A percentile compares a stretch with the other conserved stretches of the same genome.
These are phyloP conservation scores for Boletus tomentosulus DNA, from an alignment of 768 basidiomycete species.

Conservation along the genomic window DNA sequence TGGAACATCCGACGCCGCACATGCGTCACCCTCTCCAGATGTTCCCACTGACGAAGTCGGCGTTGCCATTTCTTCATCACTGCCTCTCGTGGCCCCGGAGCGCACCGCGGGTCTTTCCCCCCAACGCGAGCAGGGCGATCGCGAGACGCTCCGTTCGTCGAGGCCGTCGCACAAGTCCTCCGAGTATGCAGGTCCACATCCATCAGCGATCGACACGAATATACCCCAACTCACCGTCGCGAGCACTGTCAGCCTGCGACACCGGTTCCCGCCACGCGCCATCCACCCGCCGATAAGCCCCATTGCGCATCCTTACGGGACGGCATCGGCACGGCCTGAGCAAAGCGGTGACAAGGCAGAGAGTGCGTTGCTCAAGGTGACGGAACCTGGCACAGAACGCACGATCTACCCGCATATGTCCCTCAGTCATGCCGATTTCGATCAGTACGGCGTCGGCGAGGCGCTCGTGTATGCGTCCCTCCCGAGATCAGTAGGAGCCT, in stretches of 20 bases:
- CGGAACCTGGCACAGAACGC: background rate
- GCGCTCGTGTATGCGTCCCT: slow-evolving; percentile 48
- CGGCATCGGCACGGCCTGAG: background rate
- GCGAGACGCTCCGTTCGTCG: slow-evolving; percentile 6
- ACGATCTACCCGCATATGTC: slow-evolving; percentile 20
- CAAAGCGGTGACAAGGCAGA: background rate
- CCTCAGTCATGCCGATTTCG: slow-evolving; percentile 31
- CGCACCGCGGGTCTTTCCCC: slow-evolving; percentile 33
- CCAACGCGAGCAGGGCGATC: background rate
- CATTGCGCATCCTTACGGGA: slow-evolving; percentile 30
- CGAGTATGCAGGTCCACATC: slow-evolving; percentile 41
- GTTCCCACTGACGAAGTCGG: slow-evolving; percentile 33
- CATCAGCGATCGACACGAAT: slow-evolving; percentile 26
- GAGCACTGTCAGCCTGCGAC: slow-evolving; percentile 33
- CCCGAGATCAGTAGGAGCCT: background rate
- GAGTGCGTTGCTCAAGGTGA: background rate
- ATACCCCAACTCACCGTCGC: slow-evolving; percentile 11
- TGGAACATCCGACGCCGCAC: background rate
- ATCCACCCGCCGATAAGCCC: slow-evolving; percentile 17
- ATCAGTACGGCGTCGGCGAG: slow-evolving; percentile 60
- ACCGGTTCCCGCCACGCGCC: slow-evolving; percentile 34
- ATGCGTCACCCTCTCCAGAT: slow-evolving; percentile 31
- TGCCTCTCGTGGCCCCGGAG: slow-evolving; percentile 23
- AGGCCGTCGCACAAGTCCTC: slow-evolving; percentile 25
- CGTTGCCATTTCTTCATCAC: slow-evolving; percentile 41